Conservation (phyloP, 2,329 filamentous ascomycete genomes). For the Penicillium sp. region DNA sequence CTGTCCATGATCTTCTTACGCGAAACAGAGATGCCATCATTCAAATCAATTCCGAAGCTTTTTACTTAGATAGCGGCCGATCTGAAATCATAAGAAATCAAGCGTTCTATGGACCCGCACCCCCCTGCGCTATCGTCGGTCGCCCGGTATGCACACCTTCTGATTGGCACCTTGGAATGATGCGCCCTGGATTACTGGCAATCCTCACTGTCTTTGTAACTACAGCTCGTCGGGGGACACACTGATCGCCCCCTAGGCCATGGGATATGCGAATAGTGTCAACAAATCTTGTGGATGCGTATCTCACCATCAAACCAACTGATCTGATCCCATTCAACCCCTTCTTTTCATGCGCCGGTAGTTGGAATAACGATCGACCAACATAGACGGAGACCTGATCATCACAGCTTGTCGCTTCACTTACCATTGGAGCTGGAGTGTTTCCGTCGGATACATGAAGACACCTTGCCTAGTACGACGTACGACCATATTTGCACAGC, state of each 20-base stretch:
- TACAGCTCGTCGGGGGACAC: neutral
- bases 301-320: neutral
- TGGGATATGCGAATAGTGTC: neutral
- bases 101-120: conserved; percentile 24
- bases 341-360: neutral
- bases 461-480: conserved; percentile 2
- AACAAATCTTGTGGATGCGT: neutral
- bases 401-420: neutral
- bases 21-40: neutral
- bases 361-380: neutral
- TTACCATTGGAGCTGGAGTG: neutral
- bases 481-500: neutral
- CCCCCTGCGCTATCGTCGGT: conserved; percentile 24
- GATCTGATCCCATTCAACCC: neutral
- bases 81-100: conserved; percentile 30
- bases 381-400: neutral
- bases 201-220: conserved; percentile 6
- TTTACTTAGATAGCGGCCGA: conserved; percentile 19
- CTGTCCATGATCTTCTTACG: neutral
- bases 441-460: neutral
- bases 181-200: conserved; percentile 16
- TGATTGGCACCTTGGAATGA: conserved; percentile 25
- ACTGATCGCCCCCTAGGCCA: conserved; percentile 7
- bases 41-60: conserved; percentile 4
- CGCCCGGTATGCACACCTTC: conserved; percentile 17